Base-by-base conservation (phyloP, 2,329 filamentous ascomycete species). In the Cephalotrichum gorgonifer region DNA sequence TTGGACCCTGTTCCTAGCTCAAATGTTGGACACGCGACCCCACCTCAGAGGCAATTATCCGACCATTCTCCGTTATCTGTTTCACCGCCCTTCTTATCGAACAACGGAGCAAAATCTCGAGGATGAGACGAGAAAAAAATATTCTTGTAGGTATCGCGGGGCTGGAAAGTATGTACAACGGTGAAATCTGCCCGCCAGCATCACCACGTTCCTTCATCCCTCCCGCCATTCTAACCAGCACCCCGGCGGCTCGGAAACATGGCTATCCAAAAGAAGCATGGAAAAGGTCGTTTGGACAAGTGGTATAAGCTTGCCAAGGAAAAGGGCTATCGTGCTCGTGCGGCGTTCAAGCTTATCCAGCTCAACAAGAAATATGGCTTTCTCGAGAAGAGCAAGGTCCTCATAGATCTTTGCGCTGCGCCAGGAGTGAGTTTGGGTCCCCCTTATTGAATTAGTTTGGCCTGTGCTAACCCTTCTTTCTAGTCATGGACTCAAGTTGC, bases 281-380 rank as follows among this genome's bases (percentile, higher is more conserved):
- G 89, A 71, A 97, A 97, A 74, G 91, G 91, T 68, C 90, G 91
- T 79, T 77, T 96, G 61, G 93, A 98, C 70, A 96, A 97, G 70
- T 97, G 90, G 88, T 98, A 97, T 71, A 91, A 90, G 65, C 83
- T 97, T 60, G 93, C 93, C 53, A 98, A 98, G 69, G 93, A 98
- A 67, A 97, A 96, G 69, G 93, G 93, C 54, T 98, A 96, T 64
- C 79, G 93, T 61, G 91, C 93, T 53, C 81, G 93, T 77, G 90
- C 93, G 58, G 90, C 93, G 50, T 97, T 97, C 78, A 98, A 98
- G 72, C 72, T 98, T 58, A 91, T 98, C 57, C 91, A 98, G 67
- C 74, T 98, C 60, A 98, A 98, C 73, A 96, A 97, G 71, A 97
- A 96, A 66, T 98, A 95, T 85, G 87, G 88, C 57, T 98, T 98